Percentiles rank a stretch among this genome's conserved stretches.
phyloP scores from a whole-genome alignment of 176 grass and related monocot species.

The Thalia dealbata region DNA sequence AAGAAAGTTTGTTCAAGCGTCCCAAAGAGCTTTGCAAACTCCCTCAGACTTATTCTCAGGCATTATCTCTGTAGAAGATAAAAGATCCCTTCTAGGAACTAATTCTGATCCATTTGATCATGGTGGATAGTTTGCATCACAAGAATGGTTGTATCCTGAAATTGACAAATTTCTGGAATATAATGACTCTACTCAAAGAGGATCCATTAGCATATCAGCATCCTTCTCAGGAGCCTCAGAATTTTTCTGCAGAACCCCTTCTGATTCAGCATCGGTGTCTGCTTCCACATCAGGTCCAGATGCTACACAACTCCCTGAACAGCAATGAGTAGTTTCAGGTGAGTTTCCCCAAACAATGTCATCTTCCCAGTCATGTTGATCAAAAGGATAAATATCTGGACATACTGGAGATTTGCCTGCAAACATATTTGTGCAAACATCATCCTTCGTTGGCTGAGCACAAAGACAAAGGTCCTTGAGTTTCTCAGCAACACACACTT shows the following conservation, averaged over 20 bases:
- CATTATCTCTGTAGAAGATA: slow-evolving; percentile 22
- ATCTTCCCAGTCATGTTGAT: slow-evolving; percentile 85
- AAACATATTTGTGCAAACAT: slow-evolving; percentile 21
- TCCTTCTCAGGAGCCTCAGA: slow-evolving; percentile 19
- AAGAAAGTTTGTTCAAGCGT: slow-evolving; percentile 50
- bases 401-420: slow-evolving; percentile 36
- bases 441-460: slow-evolving; percentile 79
- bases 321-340: slow-evolving; percentile 41
- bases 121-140: slow-evolving; percentile 18
- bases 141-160: slow-evolving; percentile 29
- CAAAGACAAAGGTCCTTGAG: slow-evolving; percentile 39
- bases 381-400: slow-evolving; percentile 87
- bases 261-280: slow-evolving; percentile 23
- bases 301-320: slow-evolving; percentile 42
- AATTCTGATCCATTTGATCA: slow-evolving; percentile 21
- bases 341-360: slow-evolving; percentile 92
- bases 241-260: slow-evolving; percentile 14
- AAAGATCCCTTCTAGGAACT: slow-evolving; percentile 21
- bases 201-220: slow-evolving; percentile 20
- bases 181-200: slow-evolving; percentile 24
- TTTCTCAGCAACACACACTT: slow-evolving; percentile 32
- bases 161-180: slow-evolving; percentile 33
- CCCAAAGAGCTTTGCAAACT: slow-evolving; percentile 28
- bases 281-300: slow-evolving; percentile 46
- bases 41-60: slow-evolving; percentile 27